Conservation (phyloP, 2,329 filamentous ascomycete genomes). For the Podosphaera fusca region DNA sequence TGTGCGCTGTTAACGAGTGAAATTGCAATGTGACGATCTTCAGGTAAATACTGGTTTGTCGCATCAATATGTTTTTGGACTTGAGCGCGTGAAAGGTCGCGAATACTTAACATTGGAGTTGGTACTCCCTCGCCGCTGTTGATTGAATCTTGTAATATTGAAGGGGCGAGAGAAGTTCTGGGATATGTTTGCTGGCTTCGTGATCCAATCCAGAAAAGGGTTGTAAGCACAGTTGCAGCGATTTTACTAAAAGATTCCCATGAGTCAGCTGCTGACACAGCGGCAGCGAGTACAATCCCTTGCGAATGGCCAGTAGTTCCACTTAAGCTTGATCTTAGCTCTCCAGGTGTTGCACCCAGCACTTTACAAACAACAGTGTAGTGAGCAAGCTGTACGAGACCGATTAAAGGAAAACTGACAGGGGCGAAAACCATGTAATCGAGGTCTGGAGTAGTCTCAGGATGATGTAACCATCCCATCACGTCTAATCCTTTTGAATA, state of each 20-base stretch:
- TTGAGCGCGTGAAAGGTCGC: constrained; percentile 66
- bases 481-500: constrained; percentile 95
- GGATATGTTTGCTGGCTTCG: constrained; percentile 96
- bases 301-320: constrained; percentile 94
- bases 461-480: constrained; percentile 75
- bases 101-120: constrained; percentile 94
- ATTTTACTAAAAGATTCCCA: constrained; percentile 83
- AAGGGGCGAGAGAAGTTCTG: constrained; percentile 76
- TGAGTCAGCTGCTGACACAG: constrained; percentile 69
- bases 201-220: constrained; percentile 96
- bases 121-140: constrained; percentile 89
- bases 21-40: constrained; percentile 81
- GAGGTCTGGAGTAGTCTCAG: constrained; percentile 72
- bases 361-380: constrained; percentile 88
- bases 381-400: constrained; percentile 84
- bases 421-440: constrained; percentile 89
- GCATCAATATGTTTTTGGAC: constrained; percentile 93
- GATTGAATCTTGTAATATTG: constrained; percentile 73
- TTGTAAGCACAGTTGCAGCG: constrained; percentile 58
- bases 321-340: constrained; percentile 60
- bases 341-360: constrained; percentile 69
- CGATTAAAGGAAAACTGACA: constrained; percentile 89
- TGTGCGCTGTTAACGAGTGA: constrained; percentile 92
- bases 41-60: constrained; percentile 86
- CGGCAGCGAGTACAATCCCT: constrained; percentile 80